Evolutionary conservation across 805 yeast genomes (phyloP).

Genomic region (Candida chauliodis): DNA sequence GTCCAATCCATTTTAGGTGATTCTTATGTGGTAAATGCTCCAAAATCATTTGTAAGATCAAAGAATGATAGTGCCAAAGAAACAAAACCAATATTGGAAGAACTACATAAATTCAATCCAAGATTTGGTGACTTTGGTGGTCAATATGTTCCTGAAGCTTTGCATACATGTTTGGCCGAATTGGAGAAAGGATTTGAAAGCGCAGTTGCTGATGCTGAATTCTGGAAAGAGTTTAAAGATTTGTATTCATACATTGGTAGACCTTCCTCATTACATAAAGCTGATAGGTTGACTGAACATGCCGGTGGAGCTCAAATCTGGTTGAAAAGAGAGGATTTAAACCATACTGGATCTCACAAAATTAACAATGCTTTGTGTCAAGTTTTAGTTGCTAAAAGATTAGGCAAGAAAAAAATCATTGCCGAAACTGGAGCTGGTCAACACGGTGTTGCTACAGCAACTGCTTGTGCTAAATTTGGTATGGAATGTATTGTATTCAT

Average conservation of each 20-base stretch:
- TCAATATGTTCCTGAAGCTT: conserved; percentile 96
- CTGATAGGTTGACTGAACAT: conserved; percentile 82
- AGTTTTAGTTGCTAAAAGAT: conserved; percentile 71
- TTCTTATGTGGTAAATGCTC: conserved; percentile 32
- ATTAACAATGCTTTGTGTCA: conserved; percentile 83
- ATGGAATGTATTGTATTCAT: conserved; percentile 89
- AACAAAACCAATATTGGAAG: conserved; percentile 42
- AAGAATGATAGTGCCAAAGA: conserved; percentile 22
- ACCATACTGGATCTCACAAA: conserved; percentile 87
- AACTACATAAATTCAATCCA: conserved; percentile 65
- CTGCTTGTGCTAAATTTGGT: conserved; percentile 92
- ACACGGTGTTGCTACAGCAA: conserved; percentile 91
- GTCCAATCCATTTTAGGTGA: conserved; percentile 68
- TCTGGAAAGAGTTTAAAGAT: conserved; percentile 89
- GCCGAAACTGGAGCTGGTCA: conserved; percentile 95
- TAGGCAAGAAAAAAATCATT: conserved; percentile 72
- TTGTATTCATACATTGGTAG: conserved; percentile 93
- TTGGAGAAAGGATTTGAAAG: conserved; percentile 83
- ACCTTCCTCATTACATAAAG: conserved; percentile 89
- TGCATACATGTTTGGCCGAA: conserved; percentile 87
- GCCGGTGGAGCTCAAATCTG: conserved; percentile 93
- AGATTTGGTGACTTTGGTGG: conserved; percentile 97
- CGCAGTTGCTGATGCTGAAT: conserved; percentile 83
- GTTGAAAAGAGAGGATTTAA: conserved; percentile 95
- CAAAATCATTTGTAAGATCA: conserved; percentile 23